Evolutionary conservation across 2,329 filamentous ascomycete species (phyloP), one percentile per base, ranked within the genome.

Genomic region (Colletotrichum gigasporum): DNA sequence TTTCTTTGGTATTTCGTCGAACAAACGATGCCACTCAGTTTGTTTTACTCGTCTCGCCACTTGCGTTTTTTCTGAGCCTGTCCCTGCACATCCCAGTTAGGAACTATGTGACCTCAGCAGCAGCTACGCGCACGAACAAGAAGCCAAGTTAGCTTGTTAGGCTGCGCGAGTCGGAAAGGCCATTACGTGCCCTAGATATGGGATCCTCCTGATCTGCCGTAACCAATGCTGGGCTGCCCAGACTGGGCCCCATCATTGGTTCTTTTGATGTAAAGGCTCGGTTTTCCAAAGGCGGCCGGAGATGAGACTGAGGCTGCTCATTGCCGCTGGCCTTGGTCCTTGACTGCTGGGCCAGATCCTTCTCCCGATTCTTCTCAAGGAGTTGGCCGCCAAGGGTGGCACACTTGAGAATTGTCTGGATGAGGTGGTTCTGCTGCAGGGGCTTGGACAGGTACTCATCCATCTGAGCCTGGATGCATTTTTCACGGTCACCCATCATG

Each of bases 401-500:
- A 75, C 95, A 98, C 77, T 97, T 97, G 68, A 98, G 87, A 65
- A 99, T 98, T 1, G 94, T 97, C 80, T 98, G 95, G 73, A 98
- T 97, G 73, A 98, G 90, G 76, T 97, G 93, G 76, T 97, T 97
- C 75, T 97, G 95, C 78, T 97, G 96, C 66, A 98, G 83, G 24
- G 95, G 95, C 76, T 99, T 99, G 16, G 95, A 97, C 41, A 99
- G 83, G 75, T 99, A 99, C 78, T 99, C 96, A 76, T 99, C 96
- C 96, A 99, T 99, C 81, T 98, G 94, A 9, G 95, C 96, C 76
- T 97, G 93, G 66, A 99, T 96, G 78, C 96, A 99, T 83, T 97
- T 97, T 77, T 99, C 96, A 51, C 96, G 89, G 74, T 99, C 96
- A 69, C 96, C 96, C 82, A 98, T 90, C 96, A 99, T 99, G 71